phyloP scores from a whole-genome alignment of 2,329 filamentous ascomycete species.

The Paecilomyces fulvus region DNA sequence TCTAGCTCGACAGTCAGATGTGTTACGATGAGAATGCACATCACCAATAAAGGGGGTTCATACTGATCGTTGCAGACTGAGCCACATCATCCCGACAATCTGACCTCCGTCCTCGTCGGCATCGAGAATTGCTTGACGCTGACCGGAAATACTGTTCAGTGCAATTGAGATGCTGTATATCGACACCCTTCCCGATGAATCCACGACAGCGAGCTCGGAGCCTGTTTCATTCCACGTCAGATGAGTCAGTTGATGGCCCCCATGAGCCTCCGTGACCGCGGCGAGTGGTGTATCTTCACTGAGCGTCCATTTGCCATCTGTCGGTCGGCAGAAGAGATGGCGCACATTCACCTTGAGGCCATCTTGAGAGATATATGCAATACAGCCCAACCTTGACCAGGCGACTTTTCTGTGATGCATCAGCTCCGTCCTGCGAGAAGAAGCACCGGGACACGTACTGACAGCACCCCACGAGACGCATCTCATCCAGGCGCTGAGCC shows the following conservation, averaged over 20 bases:
- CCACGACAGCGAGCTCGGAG: conserved; percentile 74
- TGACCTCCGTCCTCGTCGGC: conserved; percentile 64
- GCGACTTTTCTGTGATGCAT: conserved; percentile 56
- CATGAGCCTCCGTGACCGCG: conserved; percentile 53
- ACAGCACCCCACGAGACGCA: conserved; percentile 67
- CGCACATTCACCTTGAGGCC: conserved; percentile 63
- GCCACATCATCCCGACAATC: conserved; percentile 80
- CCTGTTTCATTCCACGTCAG: conserved; percentile 71
- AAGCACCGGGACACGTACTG: conserved; percentile 52
- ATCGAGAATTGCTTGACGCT: conserved; percentile 58
- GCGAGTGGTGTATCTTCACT: conserved; percentile 60
- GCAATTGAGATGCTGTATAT: conserved; percentile 64
- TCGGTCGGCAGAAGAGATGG: conserved; percentile 60
- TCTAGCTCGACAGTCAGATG: conserved; percentile 14
- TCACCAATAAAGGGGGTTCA: conserved; percentile 29
- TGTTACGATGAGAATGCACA: background rate
- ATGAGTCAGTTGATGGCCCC: conserved; percentile 64
- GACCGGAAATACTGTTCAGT: conserved; percentile 61
- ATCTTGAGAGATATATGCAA: conserved; percentile 70
- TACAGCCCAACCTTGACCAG: conserved; percentile 81
- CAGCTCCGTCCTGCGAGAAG: conserved; percentile 1
- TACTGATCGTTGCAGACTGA: conserved; percentile 51
- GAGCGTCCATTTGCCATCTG: conserved; percentile 66
- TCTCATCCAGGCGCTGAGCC: conserved; percentile 64
- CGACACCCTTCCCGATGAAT: conserved; percentile 67